Conservation (phyloP, 768 basidiomycete species). For the Lactarius quietus region DNA sequence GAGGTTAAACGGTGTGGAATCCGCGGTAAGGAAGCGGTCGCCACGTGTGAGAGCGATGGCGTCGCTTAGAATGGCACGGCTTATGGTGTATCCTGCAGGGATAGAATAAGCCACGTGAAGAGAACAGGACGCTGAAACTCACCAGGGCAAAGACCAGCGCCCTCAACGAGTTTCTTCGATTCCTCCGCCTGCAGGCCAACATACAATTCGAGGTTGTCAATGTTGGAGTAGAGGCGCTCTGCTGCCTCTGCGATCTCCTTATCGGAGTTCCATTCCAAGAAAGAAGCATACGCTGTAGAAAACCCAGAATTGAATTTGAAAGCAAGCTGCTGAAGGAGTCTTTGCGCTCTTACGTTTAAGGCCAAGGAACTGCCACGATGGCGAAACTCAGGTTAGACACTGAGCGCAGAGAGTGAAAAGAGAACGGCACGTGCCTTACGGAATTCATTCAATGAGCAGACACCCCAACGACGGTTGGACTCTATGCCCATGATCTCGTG, state of each 20-base stretch:
- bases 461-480: constrained; percentile 71
- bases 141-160: constrained; percentile 85
- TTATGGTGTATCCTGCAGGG: constrained; percentile 68
- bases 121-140: constrained; percentile 20
- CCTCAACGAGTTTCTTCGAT: constrained; percentile 67
- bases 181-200: constrained; percentile 79
- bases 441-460: constrained; percentile 83
- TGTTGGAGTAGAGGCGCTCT: constrained; percentile 72
- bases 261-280: constrained; percentile 80
- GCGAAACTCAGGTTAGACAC: neutral
- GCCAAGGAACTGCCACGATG: constrained; percentile 55
- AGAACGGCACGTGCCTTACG: constrained; percentile 43
- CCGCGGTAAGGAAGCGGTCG: constrained; percentile 77
- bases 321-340: neutral
- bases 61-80: constrained; percentile 80
- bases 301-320: neutral
- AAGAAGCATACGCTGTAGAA: constrained; percentile 55
- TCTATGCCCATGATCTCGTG: constrained; percentile 86
- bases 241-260: constrained; percentile 65
- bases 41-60: constrained; percentile 85
- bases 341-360: constrained; percentile 53
- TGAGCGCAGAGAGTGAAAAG: neutral
- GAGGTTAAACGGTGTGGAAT: constrained; percentile 75
- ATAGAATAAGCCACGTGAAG: neutral
- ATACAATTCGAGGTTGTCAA: constrained; percentile 77